Evolutionary conservation across 257 asterid species (phyloP).

Genomic region (Solanum arcanum): DNA sequence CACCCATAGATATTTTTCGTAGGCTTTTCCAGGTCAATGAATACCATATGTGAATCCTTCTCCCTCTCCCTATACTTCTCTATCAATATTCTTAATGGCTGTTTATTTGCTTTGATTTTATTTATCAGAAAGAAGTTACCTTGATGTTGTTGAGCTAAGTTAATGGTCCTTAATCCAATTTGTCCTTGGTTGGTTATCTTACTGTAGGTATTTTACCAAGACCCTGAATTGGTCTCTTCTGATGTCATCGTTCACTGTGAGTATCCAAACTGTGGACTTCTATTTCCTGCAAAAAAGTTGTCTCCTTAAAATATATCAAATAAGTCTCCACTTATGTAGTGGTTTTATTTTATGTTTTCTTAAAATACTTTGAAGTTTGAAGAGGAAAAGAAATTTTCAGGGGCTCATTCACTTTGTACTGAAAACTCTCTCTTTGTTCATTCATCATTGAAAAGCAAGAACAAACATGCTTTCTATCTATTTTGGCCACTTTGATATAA

Average conservation of each 20-base stretch:
- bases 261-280: constrained; percentile 1
- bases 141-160: neutral
- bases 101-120: neutral
- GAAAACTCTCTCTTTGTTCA: neutral
- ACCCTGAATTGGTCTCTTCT: constrained; percentile 87
- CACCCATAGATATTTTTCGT: neutral
- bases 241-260: constrained; percentile 76
- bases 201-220: constrained; percentile 25
- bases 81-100: neutral
- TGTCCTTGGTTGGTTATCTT: neutral
- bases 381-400: neutral
- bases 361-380: neutral
- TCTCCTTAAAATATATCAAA: neutral
- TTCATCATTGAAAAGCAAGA: neutral
- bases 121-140: neutral
- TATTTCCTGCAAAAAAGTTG: neutral
- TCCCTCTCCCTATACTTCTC: neutral
- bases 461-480: neutral
- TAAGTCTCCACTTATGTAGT: neutral
- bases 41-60: neutral
- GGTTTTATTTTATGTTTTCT: neutral
- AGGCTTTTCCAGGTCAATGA: neutral
- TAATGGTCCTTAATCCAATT: neutral
- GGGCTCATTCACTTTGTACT: neutral
- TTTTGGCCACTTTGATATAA: neutral